Evolutionary conservation across 2,329 filamentous ascomycete species (phyloP).

Genomic region (Paracamarosporium sp.): DNA sequence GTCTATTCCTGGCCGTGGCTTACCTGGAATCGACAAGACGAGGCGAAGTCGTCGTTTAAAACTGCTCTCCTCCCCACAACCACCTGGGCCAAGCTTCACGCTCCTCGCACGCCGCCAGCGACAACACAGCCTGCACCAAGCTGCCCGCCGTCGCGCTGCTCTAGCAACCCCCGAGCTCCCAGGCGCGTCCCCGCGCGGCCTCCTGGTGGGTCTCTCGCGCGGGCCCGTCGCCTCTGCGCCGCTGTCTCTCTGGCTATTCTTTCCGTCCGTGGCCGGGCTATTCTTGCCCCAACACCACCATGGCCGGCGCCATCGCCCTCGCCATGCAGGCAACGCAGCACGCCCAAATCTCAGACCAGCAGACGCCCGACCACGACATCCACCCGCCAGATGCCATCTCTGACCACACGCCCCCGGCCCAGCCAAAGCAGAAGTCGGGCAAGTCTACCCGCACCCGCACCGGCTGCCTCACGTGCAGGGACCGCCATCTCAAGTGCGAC

Average conservation of each 20-base stretch:
- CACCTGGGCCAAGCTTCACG: conserved; percentile 9
- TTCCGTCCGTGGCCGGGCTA: conserved; percentile 1
- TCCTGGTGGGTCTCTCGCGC: neutral
- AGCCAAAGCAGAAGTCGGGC: conserved; percentile 30
- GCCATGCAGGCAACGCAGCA: conserved; percentile 13
- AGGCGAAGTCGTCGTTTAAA: conserved; percentile 13
- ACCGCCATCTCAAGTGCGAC: conserved; percentile 91
- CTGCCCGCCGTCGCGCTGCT: neutral
- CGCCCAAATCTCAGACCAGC: conserved; percentile 6
- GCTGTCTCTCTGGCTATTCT: neutral
- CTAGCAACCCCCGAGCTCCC: neutral
- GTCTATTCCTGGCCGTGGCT: conserved; percentile 8
- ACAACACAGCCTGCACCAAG: neutral
- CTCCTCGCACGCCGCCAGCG: conserved; percentile 4
- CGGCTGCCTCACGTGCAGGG: conserved; percentile 87
- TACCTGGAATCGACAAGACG: conserved; percentile 4
- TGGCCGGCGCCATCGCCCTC: conserved; percentile 10
- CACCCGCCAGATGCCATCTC: conserved; percentile 1
- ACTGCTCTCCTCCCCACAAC: conserved; percentile 5
- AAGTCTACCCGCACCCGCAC: conserved; percentile 90
- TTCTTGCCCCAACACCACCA: conserved; percentile 7
- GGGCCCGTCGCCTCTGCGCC: neutral
- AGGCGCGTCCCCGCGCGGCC: neutral
- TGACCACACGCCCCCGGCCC: conserved; percentile 14
- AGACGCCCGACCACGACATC: conserved; percentile 8